Evolutionary conservation across 75 land plant genomes (phyloP).

Genomic region (Pinus tabuliformis): DNA sequence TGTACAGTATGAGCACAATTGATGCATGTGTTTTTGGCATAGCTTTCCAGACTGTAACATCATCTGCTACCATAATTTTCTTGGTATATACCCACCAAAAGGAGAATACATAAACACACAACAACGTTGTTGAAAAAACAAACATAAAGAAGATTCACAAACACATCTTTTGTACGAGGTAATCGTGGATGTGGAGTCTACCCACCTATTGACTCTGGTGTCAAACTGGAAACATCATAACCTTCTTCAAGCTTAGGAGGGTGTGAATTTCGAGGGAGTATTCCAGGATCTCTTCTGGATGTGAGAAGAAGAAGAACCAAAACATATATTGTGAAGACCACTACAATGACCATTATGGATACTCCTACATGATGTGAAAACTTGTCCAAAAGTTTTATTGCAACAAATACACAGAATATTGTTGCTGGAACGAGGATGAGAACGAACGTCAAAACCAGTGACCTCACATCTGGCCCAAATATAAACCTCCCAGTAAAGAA

Average conservation of each 20-base stretch:
- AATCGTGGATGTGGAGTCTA: constrained; percentile 59
- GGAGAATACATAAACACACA: constrained; percentile 91
- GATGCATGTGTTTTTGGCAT: constrained; percentile 88
- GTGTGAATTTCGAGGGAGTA: constrained; percentile 69
- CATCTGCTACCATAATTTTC: constrained; percentile 59
- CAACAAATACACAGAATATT: constrained; percentile 65
- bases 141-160: constrained; percentile 76
- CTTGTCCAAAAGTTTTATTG: constrained; percentile 41
- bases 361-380: constrained; percentile 26
- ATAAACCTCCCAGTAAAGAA: constrained; percentile 59
- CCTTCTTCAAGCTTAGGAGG: constrained; percentile 73
- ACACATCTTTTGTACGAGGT: constrained; percentile 79
- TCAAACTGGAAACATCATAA: constrained; percentile 26
- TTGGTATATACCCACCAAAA: constrained; percentile 85
- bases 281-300: constrained; percentile 91
- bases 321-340: constrained; percentile 39
- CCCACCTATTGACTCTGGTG: constrained; percentile 42
- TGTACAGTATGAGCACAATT: constrained; percentile 81
- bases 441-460: constrained; percentile 50
- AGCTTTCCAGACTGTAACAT: constrained; percentile 73
- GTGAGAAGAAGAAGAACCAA: constrained; percentile 23
- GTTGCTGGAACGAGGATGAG: constrained; percentile 53
- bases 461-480: constrained; percentile 77
- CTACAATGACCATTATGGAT: constrained; percentile 39
- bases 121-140: constrained; percentile 49